Conservation (phyloP, 2,329 filamentous ascomycete species). For the Penicillium sp. region DNA sequence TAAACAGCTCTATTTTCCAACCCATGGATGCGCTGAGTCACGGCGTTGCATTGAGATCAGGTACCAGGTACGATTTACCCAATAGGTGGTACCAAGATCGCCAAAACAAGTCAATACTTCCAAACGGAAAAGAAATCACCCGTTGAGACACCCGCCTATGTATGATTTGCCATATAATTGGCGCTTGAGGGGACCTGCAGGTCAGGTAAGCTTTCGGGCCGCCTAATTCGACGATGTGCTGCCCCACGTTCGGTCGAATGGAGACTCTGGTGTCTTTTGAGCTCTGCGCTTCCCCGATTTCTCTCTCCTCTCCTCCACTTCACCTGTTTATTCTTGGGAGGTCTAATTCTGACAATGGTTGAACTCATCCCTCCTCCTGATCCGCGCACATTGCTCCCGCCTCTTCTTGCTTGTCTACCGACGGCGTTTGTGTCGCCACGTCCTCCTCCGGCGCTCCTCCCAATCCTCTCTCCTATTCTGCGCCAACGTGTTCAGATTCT, state of each 20-base stretch:
- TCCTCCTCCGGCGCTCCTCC: constrained; percentile 60
- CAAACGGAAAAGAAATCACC: neutral
- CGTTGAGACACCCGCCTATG: neutral
- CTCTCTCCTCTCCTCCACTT: constrained; percentile 3
- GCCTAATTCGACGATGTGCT: neutral
- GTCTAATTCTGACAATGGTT: constrained; percentile 43
- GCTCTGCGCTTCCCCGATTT: neutral
- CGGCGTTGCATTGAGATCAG: neutral
- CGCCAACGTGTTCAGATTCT: constrained; percentile 61
- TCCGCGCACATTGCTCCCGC: constrained; percentile 57
- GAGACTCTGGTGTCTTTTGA: neutral
- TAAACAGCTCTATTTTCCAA: neutral
- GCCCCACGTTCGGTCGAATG: neutral
- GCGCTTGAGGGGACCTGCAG: neutral
- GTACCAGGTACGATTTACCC: neutral
- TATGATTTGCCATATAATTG: neutral
- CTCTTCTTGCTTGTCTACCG: constrained; percentile 62
- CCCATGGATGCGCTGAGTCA: neutral
- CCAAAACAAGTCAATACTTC: neutral
- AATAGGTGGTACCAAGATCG: neutral
- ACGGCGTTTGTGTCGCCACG: constrained; percentile 58
- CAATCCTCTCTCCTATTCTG: constrained; percentile 61
- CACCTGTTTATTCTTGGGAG: neutral
- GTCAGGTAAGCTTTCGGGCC: neutral
- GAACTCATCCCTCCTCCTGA: constrained; percentile 56